Evolutionary conservation across 495 filamentous ascomycete genomes (phyloP).

Genomic region (Articulospora tetracladia): DNA sequence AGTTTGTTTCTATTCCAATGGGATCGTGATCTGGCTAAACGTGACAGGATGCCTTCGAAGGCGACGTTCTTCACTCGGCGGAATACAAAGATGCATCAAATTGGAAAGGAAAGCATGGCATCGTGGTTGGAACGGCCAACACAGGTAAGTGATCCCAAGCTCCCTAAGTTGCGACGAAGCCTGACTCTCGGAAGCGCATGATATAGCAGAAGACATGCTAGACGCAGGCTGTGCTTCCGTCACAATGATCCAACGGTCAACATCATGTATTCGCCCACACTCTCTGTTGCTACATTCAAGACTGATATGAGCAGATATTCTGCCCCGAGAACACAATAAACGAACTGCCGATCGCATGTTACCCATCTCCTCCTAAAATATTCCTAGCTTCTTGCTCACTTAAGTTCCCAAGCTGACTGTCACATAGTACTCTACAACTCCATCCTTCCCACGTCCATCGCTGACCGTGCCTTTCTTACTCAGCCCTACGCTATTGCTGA

Average conservation of each 20-base stretch:
- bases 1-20: slow-evolving; percentile 13
- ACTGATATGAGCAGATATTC: slow-evolving; percentile 19
- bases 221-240: slow-evolving; percentile 30
- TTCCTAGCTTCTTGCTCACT: not conserved
- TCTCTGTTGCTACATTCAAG: not conserved
- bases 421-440: slow-evolving; percentile 28
- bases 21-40: not conserved
- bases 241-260: slow-evolving; percentile 39
- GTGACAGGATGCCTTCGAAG: slow-evolving; percentile 19
- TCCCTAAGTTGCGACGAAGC: not conserved
- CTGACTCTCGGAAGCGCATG: slow-evolving; percentile 31
- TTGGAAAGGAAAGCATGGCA: slow-evolving; percentile 34
- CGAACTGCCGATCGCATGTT: slow-evolving; percentile 2
- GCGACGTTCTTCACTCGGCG: slow-evolving; percentile 33
- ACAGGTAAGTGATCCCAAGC: slow-evolving; percentile 26
- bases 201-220: slow-evolving; percentile 41
- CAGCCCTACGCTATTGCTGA: slow-evolving; percentile 24
- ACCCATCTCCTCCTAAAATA: no score
- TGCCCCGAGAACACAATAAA: slow-evolving; percentile 27
- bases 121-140: slow-evolving; percentile 43
- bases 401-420: not conserved
- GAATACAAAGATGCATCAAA: slow-evolving; percentile 27
- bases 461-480: slow-evolving; percentile 26
- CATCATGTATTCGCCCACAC: slow-evolving; percentile 25
- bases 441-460: slow-evolving; percentile 24